Base-by-base conservation (phyloP, 2,329 filamentous ascomycete species). In the Amylocarpus encephaloides region DNA sequence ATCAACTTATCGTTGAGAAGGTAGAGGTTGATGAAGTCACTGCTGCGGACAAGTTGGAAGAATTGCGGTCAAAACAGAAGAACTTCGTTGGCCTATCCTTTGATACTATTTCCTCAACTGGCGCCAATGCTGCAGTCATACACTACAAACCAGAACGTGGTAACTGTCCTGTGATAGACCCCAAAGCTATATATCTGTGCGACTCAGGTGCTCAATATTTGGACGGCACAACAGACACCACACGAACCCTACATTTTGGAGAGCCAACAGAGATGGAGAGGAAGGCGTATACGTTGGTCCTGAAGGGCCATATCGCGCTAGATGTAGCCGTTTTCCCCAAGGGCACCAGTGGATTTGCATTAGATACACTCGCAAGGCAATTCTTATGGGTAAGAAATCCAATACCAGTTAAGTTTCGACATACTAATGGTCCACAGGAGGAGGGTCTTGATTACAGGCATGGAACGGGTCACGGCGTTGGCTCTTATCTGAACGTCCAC, bases 131-230 rank as follows among this genome's bases (percentile, higher is more conserved):
- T 51, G 93, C 93, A 5, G 80, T 98, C 11, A 98, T 98, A 51
- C 93, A 98, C 67, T 98, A 98, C 73, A 87, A 86, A 59, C 91
- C 93, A 0, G 88, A 95, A 64, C 82, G 79, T 49, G 89, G 86
- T 16, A 85, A 77, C 55, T 97, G 92, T 69, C 80, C 90, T 7
- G 73, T 79, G 26, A 89, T 98, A 60, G 89, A 98, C 59, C 88
- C 89, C 0, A 81, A 82, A 6, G 83, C 84, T 12, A 82, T 98
- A 51, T 98, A 98, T 64, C 80, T 98, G 2, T 98, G 93, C 66
- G 93, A 98, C 68, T 97, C 93, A 18, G 93, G 93, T 18, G 93
- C 88, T n/a, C 93, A 98, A 68, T 98, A 92, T 63, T 76, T 86
- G 2, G 93, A 98, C 66, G 93, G 93, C 49, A 98, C 93, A 0